A percentile compares a stretch with the other conserved stretches of the same genome.
Evolutionary conservation across 257 asterid species (phyloP).

Genomic region (Solanum lignicaule): DNA sequence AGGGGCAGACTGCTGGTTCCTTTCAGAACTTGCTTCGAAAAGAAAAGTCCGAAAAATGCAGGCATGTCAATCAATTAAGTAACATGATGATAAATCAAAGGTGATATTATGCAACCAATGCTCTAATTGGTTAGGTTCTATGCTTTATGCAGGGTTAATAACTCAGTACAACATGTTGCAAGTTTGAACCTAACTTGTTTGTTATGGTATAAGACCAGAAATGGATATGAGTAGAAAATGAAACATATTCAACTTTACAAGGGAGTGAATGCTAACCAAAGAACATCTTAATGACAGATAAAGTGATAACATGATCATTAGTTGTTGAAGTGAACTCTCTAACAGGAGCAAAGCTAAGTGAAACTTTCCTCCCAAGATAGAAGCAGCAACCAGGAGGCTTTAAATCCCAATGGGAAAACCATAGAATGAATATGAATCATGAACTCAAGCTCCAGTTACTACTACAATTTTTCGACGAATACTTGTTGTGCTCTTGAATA

Average conservation of each 20-base stretch:
- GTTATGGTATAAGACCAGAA: background rate
- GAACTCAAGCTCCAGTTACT: background rate
- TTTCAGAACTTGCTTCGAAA: background rate
- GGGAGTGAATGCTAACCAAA: background rate
- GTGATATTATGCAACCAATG: background rate
- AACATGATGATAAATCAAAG: background rate
- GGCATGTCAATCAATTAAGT: background rate
- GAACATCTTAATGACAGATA: background rate
- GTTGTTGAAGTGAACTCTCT: background rate
- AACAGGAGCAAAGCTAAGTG: background rate
- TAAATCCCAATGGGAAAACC: background rate
- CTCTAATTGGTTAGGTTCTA: background rate
- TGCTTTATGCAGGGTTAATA: background rate
- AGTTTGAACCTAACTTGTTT: background rate
- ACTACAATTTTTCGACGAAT: background rate
- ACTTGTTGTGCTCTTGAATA: background rate
- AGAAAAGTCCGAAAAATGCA: background rate
- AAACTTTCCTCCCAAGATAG: background rate
- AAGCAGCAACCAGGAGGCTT: background rate
- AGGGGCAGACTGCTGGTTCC: background rate
- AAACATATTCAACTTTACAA: background rate
- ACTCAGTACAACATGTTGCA: background rate
- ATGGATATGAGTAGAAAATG: background rate
- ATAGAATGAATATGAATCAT: background rate
- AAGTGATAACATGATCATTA: background rate